Evolutionary conservation across 768 basidiomycete genomes (phyloP), one percentile per base, ranked within the genome.

Genomic region (Porphyrellus cyaneotinctus): DNA sequence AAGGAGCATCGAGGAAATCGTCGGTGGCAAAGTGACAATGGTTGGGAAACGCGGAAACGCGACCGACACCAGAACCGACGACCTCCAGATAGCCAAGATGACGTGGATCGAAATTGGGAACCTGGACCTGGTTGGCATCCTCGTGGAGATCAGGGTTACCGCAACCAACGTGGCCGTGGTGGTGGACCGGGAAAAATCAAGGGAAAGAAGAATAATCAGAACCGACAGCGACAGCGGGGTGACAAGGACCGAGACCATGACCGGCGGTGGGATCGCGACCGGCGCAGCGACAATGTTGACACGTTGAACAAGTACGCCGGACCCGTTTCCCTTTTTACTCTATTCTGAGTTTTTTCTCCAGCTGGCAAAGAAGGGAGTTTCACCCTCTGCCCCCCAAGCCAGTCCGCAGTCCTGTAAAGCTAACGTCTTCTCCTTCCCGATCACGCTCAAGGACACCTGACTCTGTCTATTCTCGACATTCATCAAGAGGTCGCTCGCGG

Each of bases 91-190:
- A 57, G 42, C 5, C 65, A 62, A 58, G 64, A 65, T 13, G 66
- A 66, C 2, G 55, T 79, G 63, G 81, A 85, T 47, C 79, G 87
- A 45, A 71, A 81, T 52, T 88, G 87, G 87, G 85, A 87, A 58
- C 86, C 87, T 52, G 84, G 83, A 33, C 78, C 83, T 23, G 76
- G 78, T 6, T 88, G 87, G 87, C 78, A 83, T 53, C 65, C 78
- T 46, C 75, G 64, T 33, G 59, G 76, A 33, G 70, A 68, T 23
- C 72, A 71, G 20, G 57, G 62, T 26, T 69, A 80, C 49, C 75
- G 76, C 44, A 65, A 54, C 52, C 69, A 69, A 23, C 68, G 67
- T 22, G 58, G 61, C 33, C 73, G 72, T 47, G 72, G 76, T 67
- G 78, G 76, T 67, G 78, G 46, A 24, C 58, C 61, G 64, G 73